Base-by-base conservation (phyloP, 768 basidiomycete genomes). In the Phaeotremella skinneri region DNA sequence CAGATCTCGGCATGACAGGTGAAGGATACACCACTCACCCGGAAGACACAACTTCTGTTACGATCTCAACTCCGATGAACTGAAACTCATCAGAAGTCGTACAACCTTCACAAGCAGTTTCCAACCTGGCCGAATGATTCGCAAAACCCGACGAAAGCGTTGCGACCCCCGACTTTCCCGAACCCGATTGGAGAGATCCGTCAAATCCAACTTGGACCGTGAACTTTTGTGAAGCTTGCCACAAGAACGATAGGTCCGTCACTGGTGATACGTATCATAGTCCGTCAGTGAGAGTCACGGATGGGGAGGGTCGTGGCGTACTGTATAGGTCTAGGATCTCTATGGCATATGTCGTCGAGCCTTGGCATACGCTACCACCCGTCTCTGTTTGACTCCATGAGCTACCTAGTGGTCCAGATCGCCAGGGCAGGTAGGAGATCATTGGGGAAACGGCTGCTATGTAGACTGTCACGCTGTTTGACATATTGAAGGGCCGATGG, bases 391-490 rank as follows among this genome's bases (percentile, higher is more conserved):
- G 62, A 0, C 1, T 17, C 66, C 66, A 68, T 1, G 42, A 17
- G n/a, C 29, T 29, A 16, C 57, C 58, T 16, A 21, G 2, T 30
- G 23, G 16, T 16, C 47, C 55, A 27, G 42, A 57, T 37, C 58
- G 16, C 4, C 11, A n/a, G 5, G 61, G 57, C 3, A 55, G 9
- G 25, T 65, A 68, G 16, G 30, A 17, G 11, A 68, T 31, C 2
- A 68, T 48, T 26, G 67, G 67, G 4, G 67, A 68, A n/a, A 50
- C 30, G 16, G 67, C 57, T 47, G 51, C 39, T 17, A 68, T 61
- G 43, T 53, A 64, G 20, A 64, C 56, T 32, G 23, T 20, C 43
- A 45, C 43, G 23, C 23, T 45, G 43, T 7, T 45, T 7, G 43
- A 45, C 43, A 45, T 45, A 6, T 20, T 45, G 13, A 9, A n/a